Conservation (phyloP, 164 flowering plant species). For the Aristolochia fimbriata region DNA sequence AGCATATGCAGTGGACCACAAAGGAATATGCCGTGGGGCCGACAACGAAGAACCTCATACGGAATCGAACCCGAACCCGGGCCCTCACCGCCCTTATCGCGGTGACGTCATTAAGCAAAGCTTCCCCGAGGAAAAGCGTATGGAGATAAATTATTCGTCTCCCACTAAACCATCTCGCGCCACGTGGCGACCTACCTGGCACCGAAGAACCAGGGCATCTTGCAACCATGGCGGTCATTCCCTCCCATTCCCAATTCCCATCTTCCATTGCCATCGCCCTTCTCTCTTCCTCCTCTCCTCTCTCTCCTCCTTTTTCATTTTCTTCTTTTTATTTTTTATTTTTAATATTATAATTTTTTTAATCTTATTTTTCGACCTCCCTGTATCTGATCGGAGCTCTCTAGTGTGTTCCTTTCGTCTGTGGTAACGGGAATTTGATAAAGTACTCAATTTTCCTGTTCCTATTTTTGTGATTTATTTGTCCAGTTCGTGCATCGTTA, state of each 20-base stretch:
- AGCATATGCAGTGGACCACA: too few relatives aligned
- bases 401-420: too few relatives aligned
- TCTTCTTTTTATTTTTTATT: neutral
- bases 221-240: slow-evolving; percentile 13
- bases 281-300: neutral
- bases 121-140: neutral
- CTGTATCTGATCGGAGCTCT: too few relatives aligned
- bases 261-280: neutral
- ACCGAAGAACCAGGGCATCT: slow-evolving; percentile 15
- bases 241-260: slow-evolving; percentile 10
- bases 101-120: slow-evolving; percentile 4
- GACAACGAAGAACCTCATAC: neutral
- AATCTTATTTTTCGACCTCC: too few relatives aligned
- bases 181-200: slow-evolving; percentile 48
- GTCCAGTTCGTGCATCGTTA: too few relatives aligned
- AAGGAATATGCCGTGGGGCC: neutral
- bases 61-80: slow-evolving; percentile 1
- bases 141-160: slow-evolving; percentile 17
- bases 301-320: neutral
- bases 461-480: too few relatives aligned
- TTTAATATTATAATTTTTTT: neutral
- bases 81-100: neutral
- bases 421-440: too few relatives aligned
- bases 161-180: slow-evolving; percentile 18
- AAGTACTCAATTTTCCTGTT: too few relatives aligned